phyloP scores from a whole-genome alignment of 2,329 filamentous ascomycete genomes.

The Westerdykella aurantiaca region DNA sequence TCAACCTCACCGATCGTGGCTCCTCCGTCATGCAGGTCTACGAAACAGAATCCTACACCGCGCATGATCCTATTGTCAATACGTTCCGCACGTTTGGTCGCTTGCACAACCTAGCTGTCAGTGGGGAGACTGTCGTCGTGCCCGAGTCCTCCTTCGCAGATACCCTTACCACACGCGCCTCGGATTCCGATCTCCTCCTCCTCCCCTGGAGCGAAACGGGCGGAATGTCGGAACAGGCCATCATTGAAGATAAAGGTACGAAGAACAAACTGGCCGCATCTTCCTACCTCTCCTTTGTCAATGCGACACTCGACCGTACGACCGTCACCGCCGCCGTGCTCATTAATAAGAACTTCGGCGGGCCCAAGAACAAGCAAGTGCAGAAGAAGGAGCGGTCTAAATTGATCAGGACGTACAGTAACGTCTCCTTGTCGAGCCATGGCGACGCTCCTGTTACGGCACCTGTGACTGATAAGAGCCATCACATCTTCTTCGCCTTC shows the following conservation, averaged over 20 bases:
- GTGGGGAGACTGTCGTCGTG: constrained; percentile 73
- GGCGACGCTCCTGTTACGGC: constrained; percentile 51
- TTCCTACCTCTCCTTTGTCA: constrained; percentile 69
- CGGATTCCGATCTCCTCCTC: constrained; percentile 63
- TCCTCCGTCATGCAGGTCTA: constrained; percentile 94
- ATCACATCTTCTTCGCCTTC: constrained; percentile 83
- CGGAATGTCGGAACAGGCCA: constrained; percentile 61
- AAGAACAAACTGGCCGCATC: constrained; percentile 56
- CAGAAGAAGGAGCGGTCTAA: constrained; percentile 19
- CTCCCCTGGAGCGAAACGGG: constrained; percentile 88
- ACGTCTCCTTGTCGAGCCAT: constrained; percentile 47
- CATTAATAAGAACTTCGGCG: constrained; percentile 65
- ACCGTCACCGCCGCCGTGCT: constrained; percentile 69
- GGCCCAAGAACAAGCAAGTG: constrained; percentile 33
- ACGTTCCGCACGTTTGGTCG: constrained; percentile 85
- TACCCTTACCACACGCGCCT: constrained; percentile 61
- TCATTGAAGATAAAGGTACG: constrained; percentile 44
- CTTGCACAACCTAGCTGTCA: constrained; percentile 75
- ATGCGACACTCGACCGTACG: constrained; percentile 57
- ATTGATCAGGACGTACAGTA: constrained; percentile 28
- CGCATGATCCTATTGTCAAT: constrained; percentile 75
- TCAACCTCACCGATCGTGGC: constrained; percentile 84
- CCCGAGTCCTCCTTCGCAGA: constrained; percentile 74
- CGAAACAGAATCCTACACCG: constrained; percentile 64
- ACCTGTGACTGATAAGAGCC: constrained; percentile 61